A percentile compares a stretch with the other conserved stretches of the same genome.
phyloP scores from a whole-genome alignment of 208 protist species.

The Leishmania tropica region DNA sequence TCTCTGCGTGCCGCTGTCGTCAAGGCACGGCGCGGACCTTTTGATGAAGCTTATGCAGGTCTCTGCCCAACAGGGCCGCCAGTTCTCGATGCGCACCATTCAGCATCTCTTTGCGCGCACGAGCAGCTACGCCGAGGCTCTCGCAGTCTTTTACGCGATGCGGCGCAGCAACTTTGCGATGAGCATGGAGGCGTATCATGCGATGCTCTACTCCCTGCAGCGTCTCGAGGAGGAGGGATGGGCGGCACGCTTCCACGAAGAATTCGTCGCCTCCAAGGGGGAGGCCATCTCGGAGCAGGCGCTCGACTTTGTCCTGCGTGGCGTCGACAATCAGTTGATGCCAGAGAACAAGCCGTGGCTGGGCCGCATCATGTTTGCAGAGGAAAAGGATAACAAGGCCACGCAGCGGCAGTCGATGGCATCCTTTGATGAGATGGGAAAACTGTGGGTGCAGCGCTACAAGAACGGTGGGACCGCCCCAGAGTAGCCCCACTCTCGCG shows the following conservation, averaged over 20 bases:
- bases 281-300: constrained; percentile 72
- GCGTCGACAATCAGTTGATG: constrained; percentile 79
- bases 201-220: constrained; percentile 93
- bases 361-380: constrained; percentile 88
- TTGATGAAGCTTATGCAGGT: constrained; percentile 69
- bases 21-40: constrained; percentile 38
- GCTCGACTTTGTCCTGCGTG: constrained; percentile 87
- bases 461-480: constrained; percentile 28
- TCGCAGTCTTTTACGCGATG: constrained; percentile 88
- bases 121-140: constrained; percentile 73
- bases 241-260: constrained; percentile 78
- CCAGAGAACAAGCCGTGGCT: constrained; percentile 93
- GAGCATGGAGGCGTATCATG: constrained; percentile 90
- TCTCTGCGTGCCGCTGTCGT: constrained; percentile 68
- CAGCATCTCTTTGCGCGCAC: constrained; percentile 89
- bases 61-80: constrained; percentile 58
- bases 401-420: constrained; percentile 36
- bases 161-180: constrained; percentile 83
- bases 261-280: constrained; percentile 43
- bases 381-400: constrained; percentile 56
- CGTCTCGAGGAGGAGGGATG: constrained; percentile 90
- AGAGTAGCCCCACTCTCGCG: neutral
- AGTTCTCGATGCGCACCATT: constrained; percentile 81
- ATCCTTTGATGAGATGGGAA: constrained; percentile 69
- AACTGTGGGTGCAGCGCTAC: constrained; percentile 82